These are phyloP conservation scores for Candida silvicultrix DNA, from an alignment of 805 yeast species.

Conservation along the genomic window DNA sequence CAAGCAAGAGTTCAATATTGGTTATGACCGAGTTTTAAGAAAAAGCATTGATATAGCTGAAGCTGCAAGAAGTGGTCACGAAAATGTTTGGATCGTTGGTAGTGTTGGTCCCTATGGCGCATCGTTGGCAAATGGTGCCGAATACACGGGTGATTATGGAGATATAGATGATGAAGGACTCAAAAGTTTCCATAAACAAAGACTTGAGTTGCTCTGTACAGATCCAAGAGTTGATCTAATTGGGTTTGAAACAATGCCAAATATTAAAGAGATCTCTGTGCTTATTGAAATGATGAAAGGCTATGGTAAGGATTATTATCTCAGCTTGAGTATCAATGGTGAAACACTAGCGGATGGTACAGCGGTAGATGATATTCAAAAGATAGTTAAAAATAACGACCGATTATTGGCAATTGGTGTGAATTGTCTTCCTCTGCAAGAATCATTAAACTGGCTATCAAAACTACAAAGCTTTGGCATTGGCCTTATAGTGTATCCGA, in stretches of 20 bases:
- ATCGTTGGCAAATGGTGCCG: slow-evolving; percentile 58
- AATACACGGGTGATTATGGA: slow-evolving; percentile 65
- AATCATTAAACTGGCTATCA: slow-evolving; percentile 32
- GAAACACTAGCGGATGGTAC: slow-evolving; percentile 46
- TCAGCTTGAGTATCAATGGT: slow-evolving; percentile 36
- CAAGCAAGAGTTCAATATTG: slow-evolving; percentile 24
- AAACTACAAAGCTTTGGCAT: slow-evolving; percentile 19
- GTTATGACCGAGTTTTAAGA: slow-evolving; percentile 1
- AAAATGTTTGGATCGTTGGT: slow-evolving; percentile 39
- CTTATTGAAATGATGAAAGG: slow-evolving; percentile 35
- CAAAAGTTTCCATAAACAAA: slow-evolving; percentile 42
- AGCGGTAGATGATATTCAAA: slow-evolving; percentile 19
- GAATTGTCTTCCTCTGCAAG: slow-evolving; percentile 52
- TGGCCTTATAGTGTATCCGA: slow-evolving; percentile 61
- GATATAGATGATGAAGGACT: slow-evolving; percentile 29
- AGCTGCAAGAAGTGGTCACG: slow-evolving; percentile 4
- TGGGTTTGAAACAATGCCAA: slow-evolving; percentile 72
- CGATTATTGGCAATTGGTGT: slow-evolving; percentile 50
- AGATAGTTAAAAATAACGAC: slow-evolving; percentile 14
- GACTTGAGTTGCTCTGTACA: slow-evolving; percentile 32
- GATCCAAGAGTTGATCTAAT: slow-evolving; percentile 45
- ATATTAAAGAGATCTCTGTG: slow-evolving; percentile 46
- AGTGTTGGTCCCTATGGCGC: slow-evolving; percentile 80
- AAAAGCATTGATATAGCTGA: slow-evolving; percentile 12
- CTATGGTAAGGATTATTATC: slow-evolving; percentile 36